A percentile compares a stretch with the other conserved stretches of the same genome.
phyloP scores from a whole-genome alignment of 805 yeast species.

The Candida coleopterorum region DNA sequence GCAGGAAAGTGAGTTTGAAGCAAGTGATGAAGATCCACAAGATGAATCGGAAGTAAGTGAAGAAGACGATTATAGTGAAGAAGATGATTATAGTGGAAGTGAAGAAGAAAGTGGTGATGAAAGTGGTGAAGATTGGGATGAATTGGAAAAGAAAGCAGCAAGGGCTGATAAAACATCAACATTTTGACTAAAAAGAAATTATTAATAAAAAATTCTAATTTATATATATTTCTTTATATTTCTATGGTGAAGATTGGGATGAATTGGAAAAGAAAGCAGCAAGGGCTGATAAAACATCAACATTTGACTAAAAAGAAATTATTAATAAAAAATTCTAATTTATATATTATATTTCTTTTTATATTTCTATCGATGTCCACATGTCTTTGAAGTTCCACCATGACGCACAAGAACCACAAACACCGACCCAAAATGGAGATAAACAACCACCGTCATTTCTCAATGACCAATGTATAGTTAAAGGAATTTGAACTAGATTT shows the following conservation, averaged over 20 bases:
- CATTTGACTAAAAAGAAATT: conserved; percentile 8
- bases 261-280: conserved; percentile 58
- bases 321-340: background rate
- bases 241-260: conserved; percentile 57
- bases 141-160: conserved; percentile 54
- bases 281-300: conserved; percentile 35
- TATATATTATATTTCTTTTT: conserved; percentile 1
- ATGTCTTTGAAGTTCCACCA: conserved; percentile 36
- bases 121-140: conserved; percentile 57
- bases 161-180: conserved; percentile 36
- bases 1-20: conserved; percentile 70
- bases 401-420: conserved; percentile 42
- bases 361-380: conserved; percentile 32
- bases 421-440: conserved; percentile 44
- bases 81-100: conserved; percentile 36
- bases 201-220: background rate
- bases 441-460: conserved; percentile 43
- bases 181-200: no score
- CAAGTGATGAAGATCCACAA: conserved; percentile 53
- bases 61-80: conserved; percentile 41
- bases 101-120: conserved; percentile 26
- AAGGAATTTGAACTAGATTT: conserved; percentile 36
- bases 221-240: background rate
- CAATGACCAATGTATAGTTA: conserved; percentile 42
- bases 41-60: conserved; percentile 61